Conservation (phyloP, 371 early-diverging fungal genomes). For the Fennellomyces sp. region DNA sequence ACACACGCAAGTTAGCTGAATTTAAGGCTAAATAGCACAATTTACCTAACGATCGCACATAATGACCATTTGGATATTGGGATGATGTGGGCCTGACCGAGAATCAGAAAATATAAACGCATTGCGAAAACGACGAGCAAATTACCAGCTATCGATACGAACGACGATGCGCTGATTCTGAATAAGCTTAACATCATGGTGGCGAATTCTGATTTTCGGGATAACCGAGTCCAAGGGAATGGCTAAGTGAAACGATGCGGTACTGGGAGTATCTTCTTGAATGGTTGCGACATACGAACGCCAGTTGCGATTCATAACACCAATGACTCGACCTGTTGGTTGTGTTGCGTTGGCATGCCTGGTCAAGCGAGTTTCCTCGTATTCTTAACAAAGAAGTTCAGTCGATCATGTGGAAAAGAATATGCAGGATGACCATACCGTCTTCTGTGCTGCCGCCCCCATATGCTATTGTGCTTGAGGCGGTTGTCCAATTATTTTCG, state of each 20-base stretch:
- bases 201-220: slow-evolving; percentile 91
- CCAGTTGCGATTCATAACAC: slow-evolving; percentile 87
- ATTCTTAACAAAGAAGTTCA: slow-evolving; percentile 3
- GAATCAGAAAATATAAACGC: slow-evolving; percentile 11
- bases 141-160: slow-evolving; percentile 84
- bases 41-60: slow-evolving; percentile 78
- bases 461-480: slow-evolving; percentile 57
- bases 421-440: slow-evolving; percentile 12
- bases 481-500: slow-evolving; percentile 60
- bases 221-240: slow-evolving; percentile 82
- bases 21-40: slow-evolving; percentile 18
- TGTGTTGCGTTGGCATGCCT: slow-evolving; percentile 3
- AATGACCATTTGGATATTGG: slow-evolving; percentile 91
- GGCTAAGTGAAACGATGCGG: slow-evolving; percentile 70
- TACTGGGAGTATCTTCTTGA: slow-evolving; percentile 66
- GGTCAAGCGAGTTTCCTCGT: slow-evolving; percentile 14
- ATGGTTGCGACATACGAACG: slow-evolving; percentile 89
- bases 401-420: neutral
- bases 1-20: slow-evolving; percentile 24
- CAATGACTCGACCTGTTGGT: slow-evolving; percentile 78
- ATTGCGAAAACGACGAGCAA: neutral
- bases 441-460: slow-evolving; percentile 49
- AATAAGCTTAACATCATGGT: slow-evolving; percentile 74
- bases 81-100: slow-evolving; percentile 57
- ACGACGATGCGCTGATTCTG: slow-evolving; percentile 84